These are phyloP conservation scores for Guyanaporus albipodus DNA, from an alignment of 768 basidiomycete genomes.

Conservation along the genomic window DNA sequence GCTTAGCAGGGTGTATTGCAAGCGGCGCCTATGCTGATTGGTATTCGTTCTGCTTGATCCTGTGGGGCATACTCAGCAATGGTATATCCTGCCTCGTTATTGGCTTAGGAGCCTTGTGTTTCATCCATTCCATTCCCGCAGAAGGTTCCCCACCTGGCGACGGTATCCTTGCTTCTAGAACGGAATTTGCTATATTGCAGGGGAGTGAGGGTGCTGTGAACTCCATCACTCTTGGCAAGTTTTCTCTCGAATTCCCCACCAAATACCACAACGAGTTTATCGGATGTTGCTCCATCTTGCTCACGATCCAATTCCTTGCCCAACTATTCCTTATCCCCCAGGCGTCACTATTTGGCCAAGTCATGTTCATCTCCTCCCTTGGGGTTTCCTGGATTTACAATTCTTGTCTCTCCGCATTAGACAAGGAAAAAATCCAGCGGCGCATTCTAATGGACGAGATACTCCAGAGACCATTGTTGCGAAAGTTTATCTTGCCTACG, in stretches of 20 bases:
- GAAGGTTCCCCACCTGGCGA: slow-evolving; percentile 21
- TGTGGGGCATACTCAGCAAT: slow-evolving; percentile 26
- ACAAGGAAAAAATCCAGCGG: slow-evolving; percentile 21
- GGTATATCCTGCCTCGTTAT: slow-evolving; percentile 25
- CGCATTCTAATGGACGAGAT: slow-evolving; percentile 2
- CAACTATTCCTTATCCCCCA: slow-evolving; percentile 30
- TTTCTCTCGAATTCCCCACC: slow-evolving; percentile 3
- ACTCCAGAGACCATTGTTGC: neutral
- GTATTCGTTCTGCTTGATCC: slow-evolving; percentile 24
- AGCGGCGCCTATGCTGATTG: slow-evolving; percentile 22
- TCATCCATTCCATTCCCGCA: slow-evolving; percentile 16
- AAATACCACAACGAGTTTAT: neutral
- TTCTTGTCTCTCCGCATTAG: slow-evolving; percentile 28
- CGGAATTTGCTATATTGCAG: slow-evolving; percentile 4
- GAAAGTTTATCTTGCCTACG: slow-evolving; percentile 2
- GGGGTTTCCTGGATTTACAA: slow-evolving; percentile 28
- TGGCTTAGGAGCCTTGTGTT: slow-evolving; percentile 16
- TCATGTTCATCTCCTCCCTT: slow-evolving; percentile 27
- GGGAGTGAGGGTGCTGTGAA: slow-evolving; percentile 20
- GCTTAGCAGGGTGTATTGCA: slow-evolving; percentile 12
- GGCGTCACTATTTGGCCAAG: slow-evolving; percentile 27
- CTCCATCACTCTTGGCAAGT: slow-evolving; percentile 23
- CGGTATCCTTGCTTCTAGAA: slow-evolving; percentile 16
- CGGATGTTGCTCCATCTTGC: slow-evolving; percentile 18
- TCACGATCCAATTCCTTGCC: slow-evolving; percentile 23